Conservation (phyloP, 1,139 yeast species). For the Debaryomyces subglobosus region DNA sequence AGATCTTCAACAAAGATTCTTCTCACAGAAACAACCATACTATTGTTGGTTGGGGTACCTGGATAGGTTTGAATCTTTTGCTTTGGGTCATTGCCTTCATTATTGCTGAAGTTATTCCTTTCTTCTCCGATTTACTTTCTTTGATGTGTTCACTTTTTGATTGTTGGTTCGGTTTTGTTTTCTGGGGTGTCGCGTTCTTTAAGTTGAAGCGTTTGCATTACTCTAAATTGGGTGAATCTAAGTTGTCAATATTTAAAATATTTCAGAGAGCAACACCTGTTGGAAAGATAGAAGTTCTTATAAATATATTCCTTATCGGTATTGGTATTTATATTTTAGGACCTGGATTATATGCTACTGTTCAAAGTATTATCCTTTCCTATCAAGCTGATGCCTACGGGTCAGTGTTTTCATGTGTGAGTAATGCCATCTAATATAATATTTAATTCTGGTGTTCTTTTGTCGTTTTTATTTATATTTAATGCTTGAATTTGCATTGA, state of each 20-base stretch:
- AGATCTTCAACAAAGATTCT: slow-evolving; percentile 46
- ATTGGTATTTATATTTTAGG: slow-evolving; percentile 59
- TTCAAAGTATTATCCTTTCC: slow-evolving; percentile 53
- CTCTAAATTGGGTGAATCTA: slow-evolving; percentile 22
- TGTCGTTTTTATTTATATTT: not conserved
- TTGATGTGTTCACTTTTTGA: slow-evolving; percentile 67
- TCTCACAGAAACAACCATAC: slow-evolving; percentile 53
- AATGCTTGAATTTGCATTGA: not conserved
- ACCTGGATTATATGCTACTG: slow-evolving; percentile 60
- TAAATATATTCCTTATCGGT: slow-evolving; percentile 41
- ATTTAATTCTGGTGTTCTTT: slow-evolving; percentile 1
- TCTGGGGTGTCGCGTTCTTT: slow-evolving; percentile 67
- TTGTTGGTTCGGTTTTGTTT: slow-evolving; percentile 67
- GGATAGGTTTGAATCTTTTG: slow-evolving; percentile 46
- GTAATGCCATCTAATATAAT: slow-evolving; percentile 37
- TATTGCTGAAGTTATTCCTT: slow-evolving; percentile 65
- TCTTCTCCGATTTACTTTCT: slow-evolving; percentile 59
- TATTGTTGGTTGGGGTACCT: slow-evolving; percentile 52
- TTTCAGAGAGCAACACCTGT: slow-evolving; percentile 22
- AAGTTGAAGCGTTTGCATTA: slow-evolving; percentile 35
- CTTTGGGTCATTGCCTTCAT: slow-evolving; percentile 60
- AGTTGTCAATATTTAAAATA: slow-evolving; percentile 18
- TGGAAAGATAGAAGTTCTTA: slow-evolving; percentile 33
- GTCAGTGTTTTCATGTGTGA: slow-evolving; percentile 52
- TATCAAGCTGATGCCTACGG: slow-evolving; percentile 52